Conservation (phyloP, 768 basidiomycete species). For the Phylloporus rhodoxanthus region DNA sequence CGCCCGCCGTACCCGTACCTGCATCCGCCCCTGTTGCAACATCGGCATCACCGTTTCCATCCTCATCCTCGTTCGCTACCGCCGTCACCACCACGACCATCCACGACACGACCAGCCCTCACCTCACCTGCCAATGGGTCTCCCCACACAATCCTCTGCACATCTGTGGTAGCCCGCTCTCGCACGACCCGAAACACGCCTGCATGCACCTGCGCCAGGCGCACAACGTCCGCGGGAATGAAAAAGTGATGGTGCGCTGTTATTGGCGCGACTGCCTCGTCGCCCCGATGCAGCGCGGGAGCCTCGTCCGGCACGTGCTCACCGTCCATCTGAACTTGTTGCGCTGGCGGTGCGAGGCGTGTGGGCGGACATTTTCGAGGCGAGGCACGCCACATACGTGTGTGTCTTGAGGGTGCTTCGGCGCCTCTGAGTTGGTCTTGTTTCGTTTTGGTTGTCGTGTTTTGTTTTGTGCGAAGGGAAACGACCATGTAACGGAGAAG, state of each 20-base stretch:
- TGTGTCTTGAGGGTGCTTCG: background rate
- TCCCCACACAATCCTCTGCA: background rate
- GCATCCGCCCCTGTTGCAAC: background rate
- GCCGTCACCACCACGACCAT: background rate
- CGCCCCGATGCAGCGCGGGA: conserved; percentile 17
- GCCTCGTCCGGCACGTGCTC: conserved; percentile 15
- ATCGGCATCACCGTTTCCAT: background rate
- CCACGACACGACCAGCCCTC: background rate
- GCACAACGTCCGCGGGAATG: conserved; percentile 15
- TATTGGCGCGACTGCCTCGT: conserved; percentile 11
- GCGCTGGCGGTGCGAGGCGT: conserved; percentile 11
- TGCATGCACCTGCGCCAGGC: conserved; percentile 9
- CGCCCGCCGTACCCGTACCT: background rate
- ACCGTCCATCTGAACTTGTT: conserved; percentile 14
- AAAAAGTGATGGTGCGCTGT: conserved; percentile 10
- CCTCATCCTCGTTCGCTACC: background rate
- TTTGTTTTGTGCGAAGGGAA: too few relatives aligned
- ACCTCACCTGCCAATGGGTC: conserved; percentile 11
- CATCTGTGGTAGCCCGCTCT: conserved; percentile 4
- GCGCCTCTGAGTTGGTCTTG: background rate
- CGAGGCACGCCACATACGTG: conserved; percentile 13
- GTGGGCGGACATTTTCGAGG: conserved; percentile 14
- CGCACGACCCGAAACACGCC: background rate
- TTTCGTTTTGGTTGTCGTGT: background rate
- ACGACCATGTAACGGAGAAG: too few relatives aligned